A percentile compares a stretch with the other conserved stretches of the same genome.
Evolutionary conservation across 805 yeast genomes (phyloP).

Genomic region (Myxozyma kluyveri): DNA sequence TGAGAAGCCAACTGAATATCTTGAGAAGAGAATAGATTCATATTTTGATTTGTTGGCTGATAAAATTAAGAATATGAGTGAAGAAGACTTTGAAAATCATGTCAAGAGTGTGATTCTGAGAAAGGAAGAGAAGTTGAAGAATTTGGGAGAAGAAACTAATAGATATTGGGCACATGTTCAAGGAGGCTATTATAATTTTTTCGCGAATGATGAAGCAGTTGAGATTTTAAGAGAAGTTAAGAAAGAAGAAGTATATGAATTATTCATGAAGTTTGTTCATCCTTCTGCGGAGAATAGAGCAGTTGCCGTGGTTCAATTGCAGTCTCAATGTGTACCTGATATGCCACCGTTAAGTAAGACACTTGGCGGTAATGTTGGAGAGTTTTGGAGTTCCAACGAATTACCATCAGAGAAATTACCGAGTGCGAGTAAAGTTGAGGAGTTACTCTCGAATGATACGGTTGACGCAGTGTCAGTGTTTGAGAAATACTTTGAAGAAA

Average conservation of each 20-base stretch:
- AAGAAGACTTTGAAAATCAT: conserved; percentile 65
- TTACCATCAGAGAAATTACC: conserved; percentile 13
- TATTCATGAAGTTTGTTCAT: conserved; percentile 49
- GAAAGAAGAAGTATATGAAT: conserved; percentile 55
- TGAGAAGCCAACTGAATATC: conserved; percentile 69
- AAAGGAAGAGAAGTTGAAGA: conserved; percentile 70
- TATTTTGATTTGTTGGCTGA: conserved; percentile 53
- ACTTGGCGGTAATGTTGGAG: conserved; percentile 11
- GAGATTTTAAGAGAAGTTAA: conserved; percentile 52
- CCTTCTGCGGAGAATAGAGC: conserved; percentile 41
- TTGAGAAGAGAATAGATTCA: conserved; percentile 71
- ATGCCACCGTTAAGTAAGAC: conserved; percentile 12
- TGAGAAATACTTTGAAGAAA: conserved; percentile 2
- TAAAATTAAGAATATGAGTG: conserved; percentile 51
- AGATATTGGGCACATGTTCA: conserved; percentile 66
- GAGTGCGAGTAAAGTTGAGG: conserved; percentile 4
- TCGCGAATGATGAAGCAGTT: conserved; percentile 36
- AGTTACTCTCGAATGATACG: background rate
- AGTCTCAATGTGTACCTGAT: conserved; percentile 47
- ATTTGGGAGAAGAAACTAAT: conserved; percentile 69
- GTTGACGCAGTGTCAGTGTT: conserved; percentile 9
- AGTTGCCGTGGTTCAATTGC: conserved; percentile 59
- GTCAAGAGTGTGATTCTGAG: conserved; percentile 64
- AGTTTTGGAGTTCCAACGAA: conserved; percentile 17
- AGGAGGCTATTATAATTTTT: conserved; percentile 77